phyloP scores from a whole-genome alignment of 2,329 filamentous ascomycete species.

The Coniochaeta prunicola region DNA sequence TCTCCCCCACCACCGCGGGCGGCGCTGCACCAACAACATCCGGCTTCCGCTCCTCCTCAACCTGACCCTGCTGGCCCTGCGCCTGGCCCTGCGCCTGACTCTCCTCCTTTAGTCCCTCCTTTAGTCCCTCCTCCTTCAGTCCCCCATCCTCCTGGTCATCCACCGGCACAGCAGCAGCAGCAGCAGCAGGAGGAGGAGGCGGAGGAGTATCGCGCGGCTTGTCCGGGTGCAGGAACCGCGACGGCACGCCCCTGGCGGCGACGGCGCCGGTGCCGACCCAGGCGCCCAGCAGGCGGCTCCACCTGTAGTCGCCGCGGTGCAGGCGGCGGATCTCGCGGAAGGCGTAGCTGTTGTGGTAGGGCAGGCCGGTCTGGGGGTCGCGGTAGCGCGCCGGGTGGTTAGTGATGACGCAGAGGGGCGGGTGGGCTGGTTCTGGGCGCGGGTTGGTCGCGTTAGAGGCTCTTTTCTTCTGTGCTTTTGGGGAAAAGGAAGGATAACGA shows the following conservation, averaged over 20 bases:
- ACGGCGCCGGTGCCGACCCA: conserved; percentile 66
- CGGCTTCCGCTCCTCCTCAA: too few relatives aligned
- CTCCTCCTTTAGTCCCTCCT: too few relatives aligned
- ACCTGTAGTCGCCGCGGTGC: conserved; percentile 66
- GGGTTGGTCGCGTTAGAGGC: too few relatives aligned
- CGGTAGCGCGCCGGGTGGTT: conserved; percentile 73
- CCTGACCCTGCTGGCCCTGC: too few relatives aligned
- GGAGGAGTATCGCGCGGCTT: conserved; percentile 4
- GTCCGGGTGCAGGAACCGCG: conserved; percentile 51
- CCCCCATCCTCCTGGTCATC: neutral
- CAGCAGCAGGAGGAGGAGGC: neutral
- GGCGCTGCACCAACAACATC: too few relatives aligned
- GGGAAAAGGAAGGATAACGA: too few relatives aligned
- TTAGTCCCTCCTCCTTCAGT: too few relatives aligned
- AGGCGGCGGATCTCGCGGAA: conserved; percentile 78
- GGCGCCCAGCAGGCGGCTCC: conserved; percentile 73
- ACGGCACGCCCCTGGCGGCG: conserved; percentile 71
- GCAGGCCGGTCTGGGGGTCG: conserved; percentile 77
- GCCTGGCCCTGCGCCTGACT: too few relatives aligned
- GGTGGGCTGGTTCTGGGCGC: conserved; percentile 37
- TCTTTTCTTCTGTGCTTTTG: too few relatives aligned
- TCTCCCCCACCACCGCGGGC: too few relatives aligned
- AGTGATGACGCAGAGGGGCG: conserved; percentile 71
- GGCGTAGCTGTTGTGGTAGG: conserved; percentile 71
- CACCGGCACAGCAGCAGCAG: neutral